Conservation (phyloP, 2,329 filamentous ascomycete genomes). For the Cordyceps sp. region DNA sequence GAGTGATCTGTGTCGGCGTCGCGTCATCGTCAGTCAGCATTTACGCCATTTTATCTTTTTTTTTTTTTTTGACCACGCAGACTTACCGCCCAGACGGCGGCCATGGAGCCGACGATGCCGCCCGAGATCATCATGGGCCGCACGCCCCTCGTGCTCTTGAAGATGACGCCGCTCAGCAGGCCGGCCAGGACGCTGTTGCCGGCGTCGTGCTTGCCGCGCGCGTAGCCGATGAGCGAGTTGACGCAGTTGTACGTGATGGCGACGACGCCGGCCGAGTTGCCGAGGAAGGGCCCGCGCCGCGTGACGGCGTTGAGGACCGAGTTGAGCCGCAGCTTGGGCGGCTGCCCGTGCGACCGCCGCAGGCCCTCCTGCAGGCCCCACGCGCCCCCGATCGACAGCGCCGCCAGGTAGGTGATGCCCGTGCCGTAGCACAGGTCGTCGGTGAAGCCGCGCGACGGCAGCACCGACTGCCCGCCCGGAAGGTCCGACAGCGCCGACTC, state of each 20-base stretch:
- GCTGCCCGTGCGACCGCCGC: slow-evolving; percentile 55
- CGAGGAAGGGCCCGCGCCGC: slow-evolving; percentile 79
- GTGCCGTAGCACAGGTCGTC: slow-evolving; percentile 98
- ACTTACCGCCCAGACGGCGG: slow-evolving; percentile 82
- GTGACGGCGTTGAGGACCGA: slow-evolving; percentile 90
- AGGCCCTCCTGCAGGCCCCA: slow-evolving; percentile 90
- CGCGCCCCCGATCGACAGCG: slow-evolving; percentile 66
- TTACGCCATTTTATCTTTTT: neutral
- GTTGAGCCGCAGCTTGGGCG: slow-evolving; percentile 86
- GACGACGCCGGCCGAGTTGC: slow-evolving; percentile 89
- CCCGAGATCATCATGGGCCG: slow-evolving; percentile 91
- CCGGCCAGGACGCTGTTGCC: slow-evolving; percentile 80
- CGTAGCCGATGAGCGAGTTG: slow-evolving; percentile 67
- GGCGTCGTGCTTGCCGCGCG: slow-evolving; percentile 74
- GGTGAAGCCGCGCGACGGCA: slow-evolving; percentile 92
- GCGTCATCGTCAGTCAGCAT: neutral
- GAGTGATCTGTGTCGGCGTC: slow-evolving; percentile 3
- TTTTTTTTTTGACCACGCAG: no score
- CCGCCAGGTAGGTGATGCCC: slow-evolving; percentile 83
- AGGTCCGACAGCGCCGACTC: slow-evolving; percentile 78
- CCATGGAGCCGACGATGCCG: slow-evolving; percentile 71
- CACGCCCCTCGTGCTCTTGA: slow-evolving; percentile 86
- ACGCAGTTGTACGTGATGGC: slow-evolving; percentile 92
- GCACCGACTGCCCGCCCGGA: slow-evolving; percentile 68
- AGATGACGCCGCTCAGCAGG: slow-evolving; percentile 76